These are phyloP conservation scores for Cryoendolithus antarcticus DNA, from an alignment of 2,329 filamentous ascomycete genomes.

Conservation along the genomic window DNA sequence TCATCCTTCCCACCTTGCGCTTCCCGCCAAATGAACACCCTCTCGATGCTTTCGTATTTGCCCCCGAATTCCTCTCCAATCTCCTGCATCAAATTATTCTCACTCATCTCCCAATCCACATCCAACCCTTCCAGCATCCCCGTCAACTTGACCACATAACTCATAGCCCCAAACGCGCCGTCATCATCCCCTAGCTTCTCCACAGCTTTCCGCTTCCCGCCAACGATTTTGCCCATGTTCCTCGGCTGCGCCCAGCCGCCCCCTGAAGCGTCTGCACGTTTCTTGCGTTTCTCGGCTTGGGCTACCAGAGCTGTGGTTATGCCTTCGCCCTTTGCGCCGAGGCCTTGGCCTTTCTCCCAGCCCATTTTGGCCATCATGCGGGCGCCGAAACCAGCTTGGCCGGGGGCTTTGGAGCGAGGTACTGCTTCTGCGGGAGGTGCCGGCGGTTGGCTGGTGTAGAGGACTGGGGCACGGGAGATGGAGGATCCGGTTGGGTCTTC, in stretches of 20 bases:
- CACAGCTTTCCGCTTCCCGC: slow-evolving; percentile 48
- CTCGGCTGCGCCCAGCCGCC: slow-evolving; percentile 61
- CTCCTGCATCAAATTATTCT: slow-evolving; percentile 66
- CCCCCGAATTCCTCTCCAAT: slow-evolving; percentile 88
- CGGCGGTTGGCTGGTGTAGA: slow-evolving; percentile 41
- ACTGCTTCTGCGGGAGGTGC: slow-evolving; percentile 20
- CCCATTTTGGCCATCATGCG: slow-evolving; percentile 89
- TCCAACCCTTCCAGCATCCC: slow-evolving; percentile 84
- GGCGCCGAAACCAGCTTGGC: slow-evolving; percentile 73
- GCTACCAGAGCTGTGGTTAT: slow-evolving; percentile 76
- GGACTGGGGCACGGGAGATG: slow-evolving; percentile 67
- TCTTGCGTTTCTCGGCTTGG: slow-evolving; percentile 75
- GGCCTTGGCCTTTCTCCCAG: slow-evolving; percentile 76
- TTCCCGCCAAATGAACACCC: slow-evolving; percentile 45
- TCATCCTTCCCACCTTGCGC: slow-evolving; percentile 26
- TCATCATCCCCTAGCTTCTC: slow-evolving; percentile 22
- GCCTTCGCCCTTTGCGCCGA: slow-evolving; percentile 70
- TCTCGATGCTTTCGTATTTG: slow-evolving; percentile 41
- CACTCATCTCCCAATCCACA: slow-evolving; percentile 62
- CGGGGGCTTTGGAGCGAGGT: slow-evolving; percentile 54
- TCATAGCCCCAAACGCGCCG: slow-evolving; percentile 44
- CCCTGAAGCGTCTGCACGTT: slow-evolving; percentile 63
- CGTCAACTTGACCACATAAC: slow-evolving; percentile 66
- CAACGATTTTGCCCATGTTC: slow-evolving; percentile 67
- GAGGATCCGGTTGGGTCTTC: slow-evolving; percentile 35